phyloP scores from a whole-genome alignment of 148 eudicot species.

The Nepenthes mirabilis region DNA sequence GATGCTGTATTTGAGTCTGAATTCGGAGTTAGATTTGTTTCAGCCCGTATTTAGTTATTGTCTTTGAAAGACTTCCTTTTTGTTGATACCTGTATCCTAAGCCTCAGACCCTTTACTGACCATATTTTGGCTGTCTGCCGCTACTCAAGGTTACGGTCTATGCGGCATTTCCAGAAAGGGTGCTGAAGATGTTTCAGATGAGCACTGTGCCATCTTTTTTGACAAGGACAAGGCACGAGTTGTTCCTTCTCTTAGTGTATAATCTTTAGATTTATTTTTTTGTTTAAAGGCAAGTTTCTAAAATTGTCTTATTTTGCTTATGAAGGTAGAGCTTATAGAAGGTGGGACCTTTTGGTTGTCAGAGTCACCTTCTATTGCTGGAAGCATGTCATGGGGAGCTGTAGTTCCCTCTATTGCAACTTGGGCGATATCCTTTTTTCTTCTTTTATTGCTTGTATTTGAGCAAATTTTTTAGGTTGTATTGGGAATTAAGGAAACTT shows the following conservation, averaged over 20 bases:
- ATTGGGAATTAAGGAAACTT: no score
- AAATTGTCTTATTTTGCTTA: not conserved
- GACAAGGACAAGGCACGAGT: conserved; percentile 77
- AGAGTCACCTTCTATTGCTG: conserved; percentile 94
- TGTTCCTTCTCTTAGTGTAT: not conserved
- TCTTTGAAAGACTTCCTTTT: no score
- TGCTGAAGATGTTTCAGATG: conserved; percentile 70
- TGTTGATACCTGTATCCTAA: no score
- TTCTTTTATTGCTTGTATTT: not conserved
- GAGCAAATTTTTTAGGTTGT: not conserved
- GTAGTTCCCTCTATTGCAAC: conserved; percentile 79
- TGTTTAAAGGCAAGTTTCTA: not conserved
- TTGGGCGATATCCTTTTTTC: conserved; percentile 91
- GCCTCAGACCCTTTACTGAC: not conserved
- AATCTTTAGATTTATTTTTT: not conserved
- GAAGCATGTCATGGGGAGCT: conserved; percentile 92
- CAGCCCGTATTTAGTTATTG: no score
- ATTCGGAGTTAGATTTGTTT: no score
- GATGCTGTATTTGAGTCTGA: no score
- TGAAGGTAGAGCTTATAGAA: conserved; percentile 87
- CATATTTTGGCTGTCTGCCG: conserved; percentile 1
- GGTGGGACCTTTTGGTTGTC: conserved; percentile 99
- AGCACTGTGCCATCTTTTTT: conserved; percentile 78
- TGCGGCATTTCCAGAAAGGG: conserved; percentile 97
- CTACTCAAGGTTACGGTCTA: conserved; percentile 54